These are phyloP conservation scores for Lumnitzera littorea DNA, from an alignment of 345 rosid genomes.

Conservation along the genomic window DNA sequence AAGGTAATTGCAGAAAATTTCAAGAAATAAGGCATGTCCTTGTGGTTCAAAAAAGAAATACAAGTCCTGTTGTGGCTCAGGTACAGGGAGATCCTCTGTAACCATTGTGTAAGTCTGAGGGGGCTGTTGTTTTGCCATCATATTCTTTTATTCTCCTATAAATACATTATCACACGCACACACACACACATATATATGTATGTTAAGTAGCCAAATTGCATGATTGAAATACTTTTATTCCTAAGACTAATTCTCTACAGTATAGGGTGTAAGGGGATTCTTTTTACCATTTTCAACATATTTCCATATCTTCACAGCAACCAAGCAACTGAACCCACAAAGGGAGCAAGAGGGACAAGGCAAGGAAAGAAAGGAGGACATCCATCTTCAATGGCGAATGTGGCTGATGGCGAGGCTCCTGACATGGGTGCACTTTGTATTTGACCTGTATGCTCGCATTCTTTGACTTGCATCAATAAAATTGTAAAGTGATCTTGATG, in stretches of 20 bases:
- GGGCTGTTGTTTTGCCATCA: neutral
- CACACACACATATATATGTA: neutral
- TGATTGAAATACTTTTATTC: neutral
- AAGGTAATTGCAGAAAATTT: slow-evolving; percentile 38
- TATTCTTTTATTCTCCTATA: neutral
- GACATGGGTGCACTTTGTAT: slow-evolving; percentile 82
- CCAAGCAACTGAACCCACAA: slow-evolving; percentile 36
- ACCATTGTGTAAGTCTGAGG: slow-evolving; percentile 40
- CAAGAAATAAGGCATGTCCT: slow-evolving; percentile 65
- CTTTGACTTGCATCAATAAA: no score
- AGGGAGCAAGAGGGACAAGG: slow-evolving; percentile 45
- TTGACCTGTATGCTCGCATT: slow-evolving; percentile 13
- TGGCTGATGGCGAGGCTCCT: slow-evolving; percentile 33
- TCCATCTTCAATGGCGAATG: slow-evolving; percentile 17
- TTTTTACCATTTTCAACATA: slow-evolving; percentile 4
- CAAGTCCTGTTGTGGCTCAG: slow-evolving; percentile 86
- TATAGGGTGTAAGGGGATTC: neutral
- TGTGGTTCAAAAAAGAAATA: slow-evolving; percentile 91
- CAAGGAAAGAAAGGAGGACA: slow-evolving; percentile 40
- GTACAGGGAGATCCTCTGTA: slow-evolving; percentile 41
- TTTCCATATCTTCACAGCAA: slow-evolving; percentile 22
- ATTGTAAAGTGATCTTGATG: no score
- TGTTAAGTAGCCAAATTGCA: neutral
- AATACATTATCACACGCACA: no score
- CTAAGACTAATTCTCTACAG: neutral